A percentile compares a stretch with the other conserved stretches of the same genome.
These are phyloP conservation scores for Fusarium sarcochroum DNA, from an alignment of 2,329 filamentous ascomycete genomes.

Conservation along the genomic window DNA sequence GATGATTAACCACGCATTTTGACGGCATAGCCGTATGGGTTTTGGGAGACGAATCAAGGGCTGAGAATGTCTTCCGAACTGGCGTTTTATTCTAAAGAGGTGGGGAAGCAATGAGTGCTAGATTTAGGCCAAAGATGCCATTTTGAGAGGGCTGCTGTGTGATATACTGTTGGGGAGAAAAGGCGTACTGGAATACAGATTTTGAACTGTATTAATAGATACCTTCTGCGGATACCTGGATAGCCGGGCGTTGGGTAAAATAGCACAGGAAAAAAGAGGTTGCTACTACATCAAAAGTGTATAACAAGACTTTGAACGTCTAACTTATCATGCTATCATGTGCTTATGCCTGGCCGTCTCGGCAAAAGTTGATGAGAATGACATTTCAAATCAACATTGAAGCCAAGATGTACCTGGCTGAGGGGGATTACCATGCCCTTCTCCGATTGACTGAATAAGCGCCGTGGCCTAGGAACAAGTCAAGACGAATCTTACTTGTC, in stretches of 20 bases:
- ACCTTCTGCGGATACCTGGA: constrained; percentile 40
- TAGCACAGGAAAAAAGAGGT: constrained; percentile 20
- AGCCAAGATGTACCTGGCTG: too few species aligned
- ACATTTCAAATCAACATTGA: too few species aligned
- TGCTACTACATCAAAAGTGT: not conserved
- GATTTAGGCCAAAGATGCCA: constrained; percentile 6
- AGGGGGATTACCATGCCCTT: too few species aligned
- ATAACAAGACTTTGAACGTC: not conserved
- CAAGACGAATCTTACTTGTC: too few species aligned
- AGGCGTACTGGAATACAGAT: constrained; percentile 30
- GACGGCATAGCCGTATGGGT: constrained; percentile 45
- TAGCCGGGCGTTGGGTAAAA: constrained; percentile 32
- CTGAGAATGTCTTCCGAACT: constrained; percentile 65
- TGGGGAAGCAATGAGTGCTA: constrained; percentile 19
- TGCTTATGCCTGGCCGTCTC: not conserved
- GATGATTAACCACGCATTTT: constrained; percentile 48
- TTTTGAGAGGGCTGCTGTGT: not conserved
- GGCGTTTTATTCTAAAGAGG: constrained; percentile 43
- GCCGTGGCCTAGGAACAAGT: too few species aligned
- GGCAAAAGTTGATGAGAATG: not conserved
- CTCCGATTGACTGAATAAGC: too few species aligned
- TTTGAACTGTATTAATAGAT: constrained; percentile 40
- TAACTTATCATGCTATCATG: not conserved
- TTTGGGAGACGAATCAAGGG: constrained; percentile 66
- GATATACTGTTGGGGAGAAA: constrained; percentile 19